Percentiles rank a stretch among this genome's conserved stretches.
phyloP scores from a whole-genome alignment of 495 filamentous ascomycete species.

The Trichoderma orchidacearum region DNA sequence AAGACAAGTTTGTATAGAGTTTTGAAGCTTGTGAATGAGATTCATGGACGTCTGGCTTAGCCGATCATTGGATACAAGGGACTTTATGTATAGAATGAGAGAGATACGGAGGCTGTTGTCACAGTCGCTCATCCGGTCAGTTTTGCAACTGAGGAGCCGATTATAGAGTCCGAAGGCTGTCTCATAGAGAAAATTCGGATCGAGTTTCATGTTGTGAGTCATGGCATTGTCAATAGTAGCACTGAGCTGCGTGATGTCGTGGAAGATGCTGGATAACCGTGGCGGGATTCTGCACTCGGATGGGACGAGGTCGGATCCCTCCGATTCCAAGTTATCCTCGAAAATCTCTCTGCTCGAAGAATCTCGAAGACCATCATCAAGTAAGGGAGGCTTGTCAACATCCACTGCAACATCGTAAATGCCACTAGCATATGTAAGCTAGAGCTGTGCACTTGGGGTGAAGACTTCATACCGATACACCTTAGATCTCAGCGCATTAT shows the following conservation, averaged over 20 bases:
- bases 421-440: neutral
- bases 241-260: neutral
- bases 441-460: neutral
- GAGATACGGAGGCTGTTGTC: neutral
- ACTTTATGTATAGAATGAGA: neutral
- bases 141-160: neutral
- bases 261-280: neutral
- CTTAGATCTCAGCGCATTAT: neutral
- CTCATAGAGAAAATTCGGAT: neutral
- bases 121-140: neutral
- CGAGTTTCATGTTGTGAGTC: neutral
- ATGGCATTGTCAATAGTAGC: neutral
- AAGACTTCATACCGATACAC: neutral
- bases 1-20: neutral
- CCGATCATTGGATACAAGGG: neutral
- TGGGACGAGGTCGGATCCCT: neutral
- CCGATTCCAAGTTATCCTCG: neutral
- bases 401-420: neutral
- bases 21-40: neutral
- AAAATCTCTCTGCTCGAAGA: neutral
- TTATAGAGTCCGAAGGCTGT: neutral
- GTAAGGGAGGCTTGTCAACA: neutral
- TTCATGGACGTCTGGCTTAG: neutral
- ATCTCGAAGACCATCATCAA: neutral
- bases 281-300: neutral